Conservation (phyloP, 208 protist genomes). For the Tritrichomonas foetus region DNA sequence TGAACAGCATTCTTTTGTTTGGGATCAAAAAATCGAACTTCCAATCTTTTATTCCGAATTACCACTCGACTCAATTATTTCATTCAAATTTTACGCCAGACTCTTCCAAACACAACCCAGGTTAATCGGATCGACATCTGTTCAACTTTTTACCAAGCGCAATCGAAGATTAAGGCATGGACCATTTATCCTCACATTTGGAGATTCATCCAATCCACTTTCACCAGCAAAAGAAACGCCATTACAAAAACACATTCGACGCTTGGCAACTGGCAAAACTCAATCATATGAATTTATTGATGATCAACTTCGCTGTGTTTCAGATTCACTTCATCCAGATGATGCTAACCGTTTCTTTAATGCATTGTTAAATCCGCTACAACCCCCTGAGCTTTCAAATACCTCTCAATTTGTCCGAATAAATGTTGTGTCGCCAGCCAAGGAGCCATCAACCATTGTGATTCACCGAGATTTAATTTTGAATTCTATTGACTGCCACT, state of each 20-base stretch:
- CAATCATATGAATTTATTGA: slow-evolving; percentile 21
- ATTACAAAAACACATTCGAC: background rate
- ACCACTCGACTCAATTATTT: background rate
- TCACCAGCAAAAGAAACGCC: background rate
- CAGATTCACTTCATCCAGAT: background rate
- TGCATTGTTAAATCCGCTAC: background rate
- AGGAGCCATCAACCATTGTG: background rate
- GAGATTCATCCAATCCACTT: background rate
- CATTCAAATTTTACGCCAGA: background rate
- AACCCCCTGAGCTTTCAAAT: background rate
- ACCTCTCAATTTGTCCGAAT: background rate
- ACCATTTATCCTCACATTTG: slow-evolving; percentile 24
- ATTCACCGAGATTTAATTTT: background rate
- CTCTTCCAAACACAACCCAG: background rate
- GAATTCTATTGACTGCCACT: background rate
- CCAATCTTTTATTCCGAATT: slow-evolving; percentile 39
- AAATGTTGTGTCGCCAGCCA: background rate
- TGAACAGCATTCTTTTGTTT: slow-evolving; percentile 22
- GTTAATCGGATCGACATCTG: background rate
- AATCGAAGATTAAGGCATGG: background rate
- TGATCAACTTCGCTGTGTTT: background rate
- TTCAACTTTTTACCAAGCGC: background rate
- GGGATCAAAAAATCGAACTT: background rate
- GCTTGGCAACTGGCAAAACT: background rate
- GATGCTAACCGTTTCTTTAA: background rate